Evolutionary conservation across 1,284 basidiomycete genomes (phyloP).

Genomic region (Binderoboletus segoi): DNA sequence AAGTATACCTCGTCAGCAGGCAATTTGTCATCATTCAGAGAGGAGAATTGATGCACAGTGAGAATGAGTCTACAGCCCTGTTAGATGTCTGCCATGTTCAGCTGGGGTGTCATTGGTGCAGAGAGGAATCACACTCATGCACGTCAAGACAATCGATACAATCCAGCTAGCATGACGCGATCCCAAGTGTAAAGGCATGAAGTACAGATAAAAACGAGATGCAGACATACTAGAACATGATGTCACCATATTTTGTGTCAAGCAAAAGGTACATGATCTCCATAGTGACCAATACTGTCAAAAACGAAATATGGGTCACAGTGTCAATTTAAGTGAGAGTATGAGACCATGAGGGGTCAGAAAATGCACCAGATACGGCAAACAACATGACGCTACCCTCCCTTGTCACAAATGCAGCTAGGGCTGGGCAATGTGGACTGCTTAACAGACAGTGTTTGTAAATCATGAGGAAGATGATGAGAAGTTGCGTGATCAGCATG

Average conservation of each 20-base stretch:
- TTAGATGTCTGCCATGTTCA: not conserved
- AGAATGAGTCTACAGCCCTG: conserved; percentile 13
- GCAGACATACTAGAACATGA: conserved; percentile 18
- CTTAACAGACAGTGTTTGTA: conserved; percentile 1
- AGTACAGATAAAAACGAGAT: not conserved
- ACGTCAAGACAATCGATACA: conserved; percentile 9
- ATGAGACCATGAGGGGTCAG: not conserved
- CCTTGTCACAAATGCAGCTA: conserved; percentile 4
- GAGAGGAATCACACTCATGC: not conserved
- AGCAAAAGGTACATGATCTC: conserved; percentile 6
- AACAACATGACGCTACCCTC: conserved; percentile 3
- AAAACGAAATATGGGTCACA: not conserved
- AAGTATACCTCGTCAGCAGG: conserved; percentile 1
- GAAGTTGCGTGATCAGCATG: conserved; percentile 4
- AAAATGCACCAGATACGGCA: conserved; percentile 8
- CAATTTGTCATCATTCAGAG: not conserved
- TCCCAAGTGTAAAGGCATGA: not conserved
- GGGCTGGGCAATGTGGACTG: not conserved
- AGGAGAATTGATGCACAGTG: conserved; percentile 5
- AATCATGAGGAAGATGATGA: conserved; percentile 6
- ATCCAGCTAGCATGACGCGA: conserved; percentile 3
- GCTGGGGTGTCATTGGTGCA: not conserved
- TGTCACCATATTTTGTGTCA: conserved; percentile 5
- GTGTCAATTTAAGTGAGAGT: not conserved
- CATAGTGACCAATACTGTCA: conserved; percentile 7